phyloP scores from a whole-genome alignment of 768 basidiomycete genomes.

The Mycena haematopus region DNA sequence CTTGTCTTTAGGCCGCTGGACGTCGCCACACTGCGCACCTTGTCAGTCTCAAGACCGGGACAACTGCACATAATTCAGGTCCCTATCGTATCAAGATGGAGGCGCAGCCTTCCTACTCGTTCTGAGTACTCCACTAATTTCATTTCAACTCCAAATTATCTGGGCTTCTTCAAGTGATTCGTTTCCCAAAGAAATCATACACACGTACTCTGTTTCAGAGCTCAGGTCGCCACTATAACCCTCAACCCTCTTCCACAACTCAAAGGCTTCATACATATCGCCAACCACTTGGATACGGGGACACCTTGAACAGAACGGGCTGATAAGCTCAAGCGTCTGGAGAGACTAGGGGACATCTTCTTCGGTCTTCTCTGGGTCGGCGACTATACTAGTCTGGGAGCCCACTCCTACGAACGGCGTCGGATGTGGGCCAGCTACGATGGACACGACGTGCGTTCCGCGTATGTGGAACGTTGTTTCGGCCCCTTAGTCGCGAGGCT shows the following conservation, averaged over 20 bases:
- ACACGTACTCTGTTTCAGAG: neutral
- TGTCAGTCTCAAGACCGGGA: no score
- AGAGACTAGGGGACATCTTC: no score
- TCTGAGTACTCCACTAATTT: no score
- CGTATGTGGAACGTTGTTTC: slow-evolving; percentile 10
- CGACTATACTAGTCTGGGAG: neutral
- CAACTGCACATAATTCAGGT: no score
- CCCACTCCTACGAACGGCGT: neutral
- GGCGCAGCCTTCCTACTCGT: no score
- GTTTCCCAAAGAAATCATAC: neutral
- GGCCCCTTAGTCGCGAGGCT: slow-evolving; percentile 10
- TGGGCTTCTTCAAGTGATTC: no score
- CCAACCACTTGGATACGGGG: neutral
- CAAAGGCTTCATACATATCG: slow-evolving; percentile 11
- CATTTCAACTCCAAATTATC: no score
- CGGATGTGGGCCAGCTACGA: neutral
- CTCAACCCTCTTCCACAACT: neutral
- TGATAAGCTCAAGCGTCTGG: no score
- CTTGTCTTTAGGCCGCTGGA: no score
- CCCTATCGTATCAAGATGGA: no score
- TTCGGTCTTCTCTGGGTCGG: neutral
- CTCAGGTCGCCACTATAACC: neutral
- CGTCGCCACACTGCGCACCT: no score
- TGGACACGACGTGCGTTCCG: slow-evolving; percentile 13
- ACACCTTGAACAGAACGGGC: no score